A percentile compares a stretch with the other conserved stretches of the same genome.
Conservation (phyloP, 306 rosid species). For the Parietaria judaica region DNA sequence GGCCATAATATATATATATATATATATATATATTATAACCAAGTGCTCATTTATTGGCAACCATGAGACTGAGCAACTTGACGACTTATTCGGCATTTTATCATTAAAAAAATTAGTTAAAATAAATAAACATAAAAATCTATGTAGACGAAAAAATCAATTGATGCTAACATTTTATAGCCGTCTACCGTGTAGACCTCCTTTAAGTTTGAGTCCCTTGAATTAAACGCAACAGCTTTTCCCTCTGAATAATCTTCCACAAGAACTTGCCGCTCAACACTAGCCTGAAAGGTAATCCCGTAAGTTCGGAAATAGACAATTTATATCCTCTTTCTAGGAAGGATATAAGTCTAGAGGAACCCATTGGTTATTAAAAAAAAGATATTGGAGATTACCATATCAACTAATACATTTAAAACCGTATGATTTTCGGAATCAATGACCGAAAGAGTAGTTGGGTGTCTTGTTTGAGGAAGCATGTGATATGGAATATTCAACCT, state of each 20-base stretch:
- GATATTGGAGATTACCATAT: slow-evolving; percentile 39
- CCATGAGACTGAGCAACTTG: not conserved
- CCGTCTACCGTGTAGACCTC: slow-evolving; percentile 66
- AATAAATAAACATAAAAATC: not conserved
- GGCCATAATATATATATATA: too few relatives aligned
- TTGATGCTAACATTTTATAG: slow-evolving; percentile 50
- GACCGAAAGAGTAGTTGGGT: slow-evolving; percentile 63
- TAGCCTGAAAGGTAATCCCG: slow-evolving; percentile 44
- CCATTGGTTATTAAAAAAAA: not conserved
- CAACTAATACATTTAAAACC: slow-evolving; percentile 74
- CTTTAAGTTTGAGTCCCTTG: slow-evolving; percentile 61
- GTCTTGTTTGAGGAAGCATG: slow-evolving; percentile 80
- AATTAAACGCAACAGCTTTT: slow-evolving; percentile 68
- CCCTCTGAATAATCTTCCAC: slow-evolving; percentile 66
- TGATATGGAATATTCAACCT: slow-evolving; percentile 63
- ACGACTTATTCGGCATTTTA: not conserved
- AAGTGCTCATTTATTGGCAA: slow-evolving; percentile 1
- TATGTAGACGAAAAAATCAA: not conserved
- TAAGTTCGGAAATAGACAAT: not conserved
- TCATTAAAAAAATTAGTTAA: not conserved
- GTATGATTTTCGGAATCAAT: slow-evolving; percentile 61
- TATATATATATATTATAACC: too few relatives aligned
- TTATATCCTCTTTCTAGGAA: not conserved
- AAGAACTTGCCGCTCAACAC: slow-evolving; percentile 80
- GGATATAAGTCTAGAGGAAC: slow-evolving; percentile 3